Conservation (phyloP, 192 early-diverging fungal species). For the Entomortierella parvispora region DNA sequence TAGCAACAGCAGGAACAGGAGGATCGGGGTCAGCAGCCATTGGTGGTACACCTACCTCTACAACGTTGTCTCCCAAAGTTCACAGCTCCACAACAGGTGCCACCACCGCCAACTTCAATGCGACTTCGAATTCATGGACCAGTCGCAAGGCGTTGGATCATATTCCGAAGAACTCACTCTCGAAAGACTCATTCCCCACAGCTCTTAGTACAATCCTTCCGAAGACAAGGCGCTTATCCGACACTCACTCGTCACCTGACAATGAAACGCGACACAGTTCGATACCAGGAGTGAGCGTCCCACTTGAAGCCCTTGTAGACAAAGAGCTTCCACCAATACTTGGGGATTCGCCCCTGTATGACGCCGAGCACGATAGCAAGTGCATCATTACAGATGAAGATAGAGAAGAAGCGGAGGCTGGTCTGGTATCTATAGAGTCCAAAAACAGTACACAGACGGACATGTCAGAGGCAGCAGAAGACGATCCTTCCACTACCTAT, state of each 20-base stretch:
- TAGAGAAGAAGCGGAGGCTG: background rate
- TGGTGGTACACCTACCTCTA: background rate
- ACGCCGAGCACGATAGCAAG: slow-evolving; percentile 27
- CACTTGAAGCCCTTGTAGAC: slow-evolving; percentile 1
- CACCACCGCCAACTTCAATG: background rate
- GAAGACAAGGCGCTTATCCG: slow-evolving; percentile 1
- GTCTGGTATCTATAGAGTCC: background rate
- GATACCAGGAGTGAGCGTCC: background rate
- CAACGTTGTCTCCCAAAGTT: slow-evolving; percentile 1
- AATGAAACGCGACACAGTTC: background rate
- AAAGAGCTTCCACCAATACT: slow-evolving; percentile 40
- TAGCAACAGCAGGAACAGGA: slow-evolving; percentile 5
- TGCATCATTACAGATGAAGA: slow-evolving; percentile 37
- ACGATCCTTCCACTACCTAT: too few species aligned
- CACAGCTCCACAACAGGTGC: background rate
- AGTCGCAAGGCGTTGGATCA: slow-evolving; percentile 25
- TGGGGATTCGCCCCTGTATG: background rate
- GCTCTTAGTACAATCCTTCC: slow-evolving; percentile 4
- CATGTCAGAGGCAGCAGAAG: too few species aligned
- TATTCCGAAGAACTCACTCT: slow-evolving; percentile 6
- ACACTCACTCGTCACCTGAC: background rate
- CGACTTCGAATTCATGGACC: slow-evolving; percentile 26
- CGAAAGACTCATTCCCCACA: background rate
- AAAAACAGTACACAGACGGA: too few species aligned
- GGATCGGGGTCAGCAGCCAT: background rate